Conservation (phyloP, 106 monocot species). For the Agapanthus africanus region DNA sequence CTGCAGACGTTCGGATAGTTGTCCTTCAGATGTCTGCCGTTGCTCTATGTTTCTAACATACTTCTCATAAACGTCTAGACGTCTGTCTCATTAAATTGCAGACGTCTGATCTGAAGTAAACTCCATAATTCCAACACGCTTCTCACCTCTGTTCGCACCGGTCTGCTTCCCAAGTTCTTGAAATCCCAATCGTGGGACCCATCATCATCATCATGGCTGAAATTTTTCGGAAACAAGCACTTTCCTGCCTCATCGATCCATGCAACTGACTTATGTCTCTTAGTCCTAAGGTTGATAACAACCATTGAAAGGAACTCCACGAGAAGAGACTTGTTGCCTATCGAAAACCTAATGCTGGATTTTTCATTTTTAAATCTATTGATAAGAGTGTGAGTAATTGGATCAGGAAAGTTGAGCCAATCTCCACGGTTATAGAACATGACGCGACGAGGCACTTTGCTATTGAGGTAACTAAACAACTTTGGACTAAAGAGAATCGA, state of each 20-base stretch:
- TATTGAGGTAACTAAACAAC: slow-evolving; percentile 34
- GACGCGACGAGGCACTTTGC: slow-evolving; percentile 23
- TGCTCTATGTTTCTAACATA: too few species aligned
- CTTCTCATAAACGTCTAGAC: too few species aligned
- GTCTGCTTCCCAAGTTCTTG: neutral
- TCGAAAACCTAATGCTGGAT: slow-evolving; percentile 12
- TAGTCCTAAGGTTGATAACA: slow-evolving; percentile 29
- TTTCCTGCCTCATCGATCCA: slow-evolving; percentile 32
- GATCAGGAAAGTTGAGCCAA: slow-evolving; percentile 35
- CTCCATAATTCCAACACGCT: too few species aligned
- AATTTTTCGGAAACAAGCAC: slow-evolving; percentile 44
- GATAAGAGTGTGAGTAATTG: slow-evolving; percentile 14
- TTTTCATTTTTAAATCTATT: slow-evolving; percentile 29
- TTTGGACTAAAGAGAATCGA: slow-evolving; percentile 10
- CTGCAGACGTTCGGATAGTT: too few species aligned
- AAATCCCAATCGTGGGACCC: neutral
- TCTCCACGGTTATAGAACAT: slow-evolving; percentile 33
- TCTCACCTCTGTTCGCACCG: neutral
- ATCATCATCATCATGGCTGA: slow-evolving; percentile 28
- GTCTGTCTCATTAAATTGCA: too few species aligned
- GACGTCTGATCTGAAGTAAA: too few species aligned
- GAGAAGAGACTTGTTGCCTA: slow-evolving; percentile 12
- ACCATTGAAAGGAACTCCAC: slow-evolving; percentile 61
- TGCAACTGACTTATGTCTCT: slow-evolving; percentile 20
- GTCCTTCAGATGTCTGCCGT: too few species aligned